Evolutionary conservation across 2,329 filamentous ascomycete genomes (phyloP).

Genomic region (Sarocladium oryzae): DNA sequence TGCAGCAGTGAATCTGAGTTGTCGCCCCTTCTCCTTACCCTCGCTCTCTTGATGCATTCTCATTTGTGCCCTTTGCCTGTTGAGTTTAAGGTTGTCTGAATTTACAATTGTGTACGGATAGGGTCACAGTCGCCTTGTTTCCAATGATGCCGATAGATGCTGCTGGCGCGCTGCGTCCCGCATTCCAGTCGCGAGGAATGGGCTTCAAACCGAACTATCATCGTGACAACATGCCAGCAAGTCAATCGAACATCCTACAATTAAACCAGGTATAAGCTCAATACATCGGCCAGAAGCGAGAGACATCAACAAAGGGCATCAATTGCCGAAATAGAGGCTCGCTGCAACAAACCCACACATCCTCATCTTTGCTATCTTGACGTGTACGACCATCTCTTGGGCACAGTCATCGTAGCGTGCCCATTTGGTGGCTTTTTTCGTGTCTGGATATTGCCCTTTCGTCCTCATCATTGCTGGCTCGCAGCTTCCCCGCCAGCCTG

Average conservation of each 20-base stretch:
- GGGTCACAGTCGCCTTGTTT: no score
- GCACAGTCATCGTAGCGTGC: not conserved
- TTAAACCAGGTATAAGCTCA: not conserved
- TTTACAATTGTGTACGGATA: no score
- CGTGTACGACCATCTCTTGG: not conserved
- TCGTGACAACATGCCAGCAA: not conserved
- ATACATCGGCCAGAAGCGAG: slow-evolving; percentile 3
- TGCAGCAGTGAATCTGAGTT: not conserved
- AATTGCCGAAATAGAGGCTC: not conserved
- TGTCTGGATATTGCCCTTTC: not conserved
- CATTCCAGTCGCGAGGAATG: not conserved
- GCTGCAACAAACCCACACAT: not conserved
- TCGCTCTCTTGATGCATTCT: not conserved
- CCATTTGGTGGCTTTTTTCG: not conserved
- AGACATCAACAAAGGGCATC: slow-evolving; percentile 4
- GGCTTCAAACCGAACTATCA: not conserved
- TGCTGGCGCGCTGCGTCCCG: not conserved
- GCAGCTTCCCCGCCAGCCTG: not conserved
- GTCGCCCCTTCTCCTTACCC: not conserved
- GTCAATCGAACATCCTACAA: not conserved
- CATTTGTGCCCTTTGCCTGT: not conserved
- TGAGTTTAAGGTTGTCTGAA: no score
- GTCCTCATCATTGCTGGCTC: not conserved
- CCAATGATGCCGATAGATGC: no score
- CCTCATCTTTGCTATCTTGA: not conserved